These are phyloP conservation scores for Theileria parva DNA, from an alignment of 169 alveolate genomes.

Conservation along the genomic window DNA sequence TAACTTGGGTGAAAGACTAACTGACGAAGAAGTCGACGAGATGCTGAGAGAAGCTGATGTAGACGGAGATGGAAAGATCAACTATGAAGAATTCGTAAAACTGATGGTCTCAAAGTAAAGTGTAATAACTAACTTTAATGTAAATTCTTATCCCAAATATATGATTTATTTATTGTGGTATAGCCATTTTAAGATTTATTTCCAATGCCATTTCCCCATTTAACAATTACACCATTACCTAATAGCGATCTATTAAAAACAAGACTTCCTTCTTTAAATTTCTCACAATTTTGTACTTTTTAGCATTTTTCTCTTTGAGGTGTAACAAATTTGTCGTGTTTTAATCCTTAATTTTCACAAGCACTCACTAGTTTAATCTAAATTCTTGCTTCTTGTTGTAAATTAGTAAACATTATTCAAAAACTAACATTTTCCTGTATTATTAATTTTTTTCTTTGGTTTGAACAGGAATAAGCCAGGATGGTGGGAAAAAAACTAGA, in stretches of 20 bases:
- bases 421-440: background rate
- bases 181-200: background rate
- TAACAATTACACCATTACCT: constrained; percentile 2
- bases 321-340: background rate
- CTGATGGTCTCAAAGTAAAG: constrained; percentile 95
- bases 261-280: background rate
- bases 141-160: background rate
- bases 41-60: constrained; percentile 99
- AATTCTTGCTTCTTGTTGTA: background rate
- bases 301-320: background rate
- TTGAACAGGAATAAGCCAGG: background rate
- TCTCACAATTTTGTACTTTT: background rate
- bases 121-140: background rate
- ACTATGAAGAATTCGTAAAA: constrained; percentile 97
- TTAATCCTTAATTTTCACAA: background rate
- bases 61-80: constrained; percentile 99
- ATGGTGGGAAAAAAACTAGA: background rate
- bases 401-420: background rate
- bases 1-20: constrained; percentile 96
- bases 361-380: background rate
- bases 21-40: constrained; percentile 99
- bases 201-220: background rate
- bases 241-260: background rate
- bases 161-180: background rate
- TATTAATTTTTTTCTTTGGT: background rate